Percentiles rank a stretch among this genome's conserved stretches.
Evolutionary conservation across 192 early-diverging fungal species (phyloP).

Genomic region (Entomortierella beljakovae): DNA sequence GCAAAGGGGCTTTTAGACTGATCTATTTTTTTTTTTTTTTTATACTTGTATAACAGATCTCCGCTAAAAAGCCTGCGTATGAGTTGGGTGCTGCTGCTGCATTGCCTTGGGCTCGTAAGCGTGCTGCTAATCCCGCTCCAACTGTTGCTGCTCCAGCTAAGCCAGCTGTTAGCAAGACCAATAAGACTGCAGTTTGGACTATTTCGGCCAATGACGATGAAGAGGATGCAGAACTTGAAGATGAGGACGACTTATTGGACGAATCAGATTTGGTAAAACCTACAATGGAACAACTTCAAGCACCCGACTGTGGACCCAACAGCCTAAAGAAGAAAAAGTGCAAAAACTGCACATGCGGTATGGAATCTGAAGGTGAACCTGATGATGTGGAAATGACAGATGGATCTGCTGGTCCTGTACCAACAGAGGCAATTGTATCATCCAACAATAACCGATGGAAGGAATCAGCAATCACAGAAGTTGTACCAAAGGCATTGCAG

Average conservation of each 20-base stretch:
- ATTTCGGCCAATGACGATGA: conserved; percentile 75
- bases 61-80: conserved; percentile 84
- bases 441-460: conserved; percentile 50
- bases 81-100: conserved; percentile 87
- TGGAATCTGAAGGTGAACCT: conserved; percentile 71
- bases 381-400: conserved; percentile 55
- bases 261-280: conserved; percentile 85
- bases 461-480: conserved; percentile 48
- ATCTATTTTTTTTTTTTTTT: not conserved
- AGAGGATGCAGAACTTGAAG: conserved; percentile 84
- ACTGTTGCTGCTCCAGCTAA: conserved; percentile 33
- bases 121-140: conserved; percentile 10
- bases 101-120: conserved; percentile 85
- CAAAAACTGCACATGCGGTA: conserved; percentile 97
- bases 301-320: conserved; percentile 75
- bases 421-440: conserved; percentile 57
- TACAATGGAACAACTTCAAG: conserved; percentile 57
- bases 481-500: conserved; percentile 67
- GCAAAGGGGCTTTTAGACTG: not conserved
- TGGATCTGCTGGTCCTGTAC: conserved; percentile 57
- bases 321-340: conserved; percentile 90
- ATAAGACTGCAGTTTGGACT: conserved; percentile 74
- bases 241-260: conserved; percentile 89
- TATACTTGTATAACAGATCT: conserved; percentile 31
- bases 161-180: conserved; percentile 36